Evolutionary conservation across 352 stramenopile species (phyloP).

Genomic region (Globisporangium orthogonon): DNA sequence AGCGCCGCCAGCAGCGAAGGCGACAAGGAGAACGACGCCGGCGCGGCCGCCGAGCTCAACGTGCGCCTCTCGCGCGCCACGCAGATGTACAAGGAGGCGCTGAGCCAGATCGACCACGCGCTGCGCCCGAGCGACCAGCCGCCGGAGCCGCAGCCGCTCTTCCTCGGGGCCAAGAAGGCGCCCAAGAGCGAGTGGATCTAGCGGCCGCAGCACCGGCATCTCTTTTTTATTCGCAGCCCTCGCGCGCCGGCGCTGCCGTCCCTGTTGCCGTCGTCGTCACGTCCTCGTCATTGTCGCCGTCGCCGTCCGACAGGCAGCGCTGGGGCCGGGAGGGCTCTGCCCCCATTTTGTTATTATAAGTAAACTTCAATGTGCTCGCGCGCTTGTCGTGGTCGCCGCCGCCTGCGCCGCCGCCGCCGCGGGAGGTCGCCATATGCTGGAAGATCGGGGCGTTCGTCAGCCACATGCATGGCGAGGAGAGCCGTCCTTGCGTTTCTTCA

Average conservation of each 20-base stretch:
- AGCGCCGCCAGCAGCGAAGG: constrained; percentile 4
- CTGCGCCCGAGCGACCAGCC: constrained; percentile 29
- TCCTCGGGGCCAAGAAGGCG: constrained; percentile 42
- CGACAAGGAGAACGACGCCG: constrained; percentile 18
- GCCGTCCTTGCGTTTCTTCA: too few relatives aligned
- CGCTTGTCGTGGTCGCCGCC: too few relatives aligned
- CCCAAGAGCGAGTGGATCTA: constrained; percentile 24
- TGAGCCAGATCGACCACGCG: constrained; percentile 40
- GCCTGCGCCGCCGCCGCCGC: too few relatives aligned
- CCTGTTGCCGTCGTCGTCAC: too few relatives aligned
- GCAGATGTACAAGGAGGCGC: constrained; percentile 49
- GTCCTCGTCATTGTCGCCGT: neutral
- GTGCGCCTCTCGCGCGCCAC: constrained; percentile 43
- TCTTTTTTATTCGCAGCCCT: neutral
- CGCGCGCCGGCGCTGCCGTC: too few relatives aligned
- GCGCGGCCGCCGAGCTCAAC: constrained; percentile 24
- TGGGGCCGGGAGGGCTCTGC: too few relatives aligned
- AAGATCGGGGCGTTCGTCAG: too few relatives aligned
- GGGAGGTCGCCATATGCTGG: too few relatives aligned
- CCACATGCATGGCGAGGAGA: too few relatives aligned
- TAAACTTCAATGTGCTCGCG: neutral
- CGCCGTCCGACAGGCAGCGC: too few relatives aligned
- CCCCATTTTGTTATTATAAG: neutral
- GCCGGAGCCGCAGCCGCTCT: constrained; percentile 37
- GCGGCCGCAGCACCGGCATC: neutral